A percentile compares a stretch with the other conserved stretches of the same genome.
phyloP scores from a whole-genome alignment of 2,329 filamentous ascomycete species.

The Sphaerulina vaccinii region DNA sequence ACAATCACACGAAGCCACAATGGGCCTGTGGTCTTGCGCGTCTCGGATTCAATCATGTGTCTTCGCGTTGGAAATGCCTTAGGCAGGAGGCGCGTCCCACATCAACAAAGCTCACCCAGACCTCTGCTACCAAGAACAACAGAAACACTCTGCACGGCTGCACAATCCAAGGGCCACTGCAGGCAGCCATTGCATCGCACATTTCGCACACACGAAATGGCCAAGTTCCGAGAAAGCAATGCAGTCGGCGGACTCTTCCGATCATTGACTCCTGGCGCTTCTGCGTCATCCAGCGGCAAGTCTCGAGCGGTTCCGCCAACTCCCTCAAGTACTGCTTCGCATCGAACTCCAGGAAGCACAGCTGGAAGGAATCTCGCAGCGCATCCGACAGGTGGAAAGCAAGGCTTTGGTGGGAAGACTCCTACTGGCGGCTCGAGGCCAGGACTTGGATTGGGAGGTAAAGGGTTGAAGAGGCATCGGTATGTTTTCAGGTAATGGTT shows the following conservation, averaged over 20 bases:
- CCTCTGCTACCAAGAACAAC: neutral
- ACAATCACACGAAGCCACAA: too few relatives aligned
- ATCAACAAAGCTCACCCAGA: too few relatives aligned
- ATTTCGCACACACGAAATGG: neutral
- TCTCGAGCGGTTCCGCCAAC: neutral
- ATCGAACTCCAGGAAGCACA: neutral
- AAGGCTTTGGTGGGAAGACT: conserved; percentile 14
- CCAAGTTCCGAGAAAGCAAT: conserved; percentile 1
- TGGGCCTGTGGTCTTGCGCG: neutral
- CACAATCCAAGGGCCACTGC: too few relatives aligned
- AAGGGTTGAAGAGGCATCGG: conserved; percentile 29
- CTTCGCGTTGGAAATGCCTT: neutral
- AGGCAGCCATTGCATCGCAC: neutral
- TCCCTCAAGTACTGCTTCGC: neutral
- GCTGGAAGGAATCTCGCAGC: neutral
- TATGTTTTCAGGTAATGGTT: conserved; percentile 10
- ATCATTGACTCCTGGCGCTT: neutral
- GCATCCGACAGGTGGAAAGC: neutral
- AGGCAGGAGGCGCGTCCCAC: neutral
- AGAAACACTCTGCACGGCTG: neutral
- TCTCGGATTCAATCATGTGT: neutral
- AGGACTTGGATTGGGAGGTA: conserved; percentile 14
- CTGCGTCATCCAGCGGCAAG: conserved; percentile 1
- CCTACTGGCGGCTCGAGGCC: neutral
- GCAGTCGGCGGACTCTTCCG: neutral